Evolutionary conservation across 352 stramenopile species (phyloP).

Genomic region (Phytophthora sp.): DNA sequence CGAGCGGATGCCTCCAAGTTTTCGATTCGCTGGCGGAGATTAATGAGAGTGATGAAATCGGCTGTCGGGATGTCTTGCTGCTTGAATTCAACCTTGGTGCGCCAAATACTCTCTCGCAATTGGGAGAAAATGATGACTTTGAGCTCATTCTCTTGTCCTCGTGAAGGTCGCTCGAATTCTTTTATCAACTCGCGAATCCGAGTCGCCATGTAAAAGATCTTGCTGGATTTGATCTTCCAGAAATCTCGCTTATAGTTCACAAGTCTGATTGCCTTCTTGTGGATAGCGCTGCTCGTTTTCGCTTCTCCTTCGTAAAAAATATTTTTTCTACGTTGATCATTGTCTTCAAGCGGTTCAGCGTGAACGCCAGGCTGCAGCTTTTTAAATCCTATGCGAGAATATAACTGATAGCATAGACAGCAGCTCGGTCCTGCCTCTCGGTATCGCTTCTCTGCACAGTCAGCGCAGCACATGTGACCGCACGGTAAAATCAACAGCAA

Average conservation of each 20-base stretch:
- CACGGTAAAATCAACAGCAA: constrained; percentile 91
- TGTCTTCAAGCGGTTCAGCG: constrained; percentile 16
- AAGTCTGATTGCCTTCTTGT: constrained; percentile 8
- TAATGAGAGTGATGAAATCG: constrained; percentile 60
- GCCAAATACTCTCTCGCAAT: constrained; percentile 72
- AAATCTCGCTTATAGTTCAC: constrained; percentile 37
- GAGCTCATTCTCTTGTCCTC: constrained; percentile 25
- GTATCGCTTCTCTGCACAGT: constrained; percentile 84
- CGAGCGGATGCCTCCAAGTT: constrained; percentile 46
- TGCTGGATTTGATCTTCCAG: constrained; percentile 45
- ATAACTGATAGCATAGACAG: constrained; percentile 44
- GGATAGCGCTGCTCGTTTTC: constrained; percentile 1
- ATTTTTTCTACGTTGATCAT: constrained; percentile 20
- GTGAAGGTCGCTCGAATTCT: constrained; percentile 32
- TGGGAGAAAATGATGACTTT: constrained; percentile 84
- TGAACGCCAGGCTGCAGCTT: constrained; percentile 66
- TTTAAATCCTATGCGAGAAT: constrained; percentile 87
- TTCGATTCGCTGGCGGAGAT: constrained; percentile 40
- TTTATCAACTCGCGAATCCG: constrained; percentile 55
- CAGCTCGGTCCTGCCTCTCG: constrained; percentile 48
- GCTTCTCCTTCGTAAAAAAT: background rate
- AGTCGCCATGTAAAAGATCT: constrained; percentile 65
- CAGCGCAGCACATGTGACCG: constrained; percentile 88
- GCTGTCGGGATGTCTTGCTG: constrained; percentile 61
- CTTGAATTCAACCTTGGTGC: constrained; percentile 56